Base-by-base conservation (phyloP, 2,329 filamentous ascomycete species). In the Scytalidium lignicola region DNA sequence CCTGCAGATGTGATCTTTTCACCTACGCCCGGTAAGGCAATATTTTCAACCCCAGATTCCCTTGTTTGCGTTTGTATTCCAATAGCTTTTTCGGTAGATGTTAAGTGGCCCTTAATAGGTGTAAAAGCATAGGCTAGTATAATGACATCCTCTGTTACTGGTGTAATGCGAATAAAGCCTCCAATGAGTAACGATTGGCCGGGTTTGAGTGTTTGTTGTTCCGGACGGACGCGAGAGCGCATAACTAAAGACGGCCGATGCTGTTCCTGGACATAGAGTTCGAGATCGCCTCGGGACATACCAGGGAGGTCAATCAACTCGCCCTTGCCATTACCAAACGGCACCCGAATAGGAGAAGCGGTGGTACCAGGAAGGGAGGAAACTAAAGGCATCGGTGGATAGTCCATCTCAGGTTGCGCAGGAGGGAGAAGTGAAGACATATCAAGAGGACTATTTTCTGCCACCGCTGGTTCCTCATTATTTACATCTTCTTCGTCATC, bases 221-320 rank as follows among this genome's bases (percentile, higher is more conserved):
- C 77, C 0, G 92, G 88, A 1, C 82, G 78, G 47, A 91, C 72
- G 28, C 90, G 85, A 28, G 76, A 75, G 51, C 80, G 84, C 90
- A 99, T 95, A 50, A 95, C 78, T 17, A 96, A 73, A 5, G 81
- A 78, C 10, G 76, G 67, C 39, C 82, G 83, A 59, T 87, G 72
- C 52, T 85, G 74, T 39, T 85, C 78, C 39, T 78, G 71, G 43
- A 96, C 85, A 62, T 86, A 83, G 1, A 80, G 69, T 43, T 89
- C 85, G 6, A 97, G 73, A 15, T 83, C 79, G 21, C 82, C 85
- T 42, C 93, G 83, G 8, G 84, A 79, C 28, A 99, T 73, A 1
- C 93, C 93, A 0, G 93, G 93, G 13, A 99, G 76, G 64, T 99
- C 93, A 59, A 99, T 89, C 28, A 99, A 75, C 66, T 99, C 95